phyloP scores from a whole-genome alignment of 768 basidiomycete genomes.

The Coprinopsis marcescibilis region DNA sequence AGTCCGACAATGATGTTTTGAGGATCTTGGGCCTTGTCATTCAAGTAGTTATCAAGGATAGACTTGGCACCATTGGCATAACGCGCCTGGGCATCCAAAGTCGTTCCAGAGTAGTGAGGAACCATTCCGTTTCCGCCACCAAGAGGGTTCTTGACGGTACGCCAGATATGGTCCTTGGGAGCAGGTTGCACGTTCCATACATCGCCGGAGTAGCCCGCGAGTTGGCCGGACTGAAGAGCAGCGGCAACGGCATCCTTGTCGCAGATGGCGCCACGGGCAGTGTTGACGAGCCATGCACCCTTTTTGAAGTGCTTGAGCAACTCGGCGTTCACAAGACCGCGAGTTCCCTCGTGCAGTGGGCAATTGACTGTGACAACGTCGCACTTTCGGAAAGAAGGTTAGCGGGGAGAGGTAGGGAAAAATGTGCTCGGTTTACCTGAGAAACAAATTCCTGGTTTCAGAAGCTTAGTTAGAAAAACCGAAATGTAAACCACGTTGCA shows the following conservation, averaged over 20 bases:
- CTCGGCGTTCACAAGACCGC: slow-evolving; percentile 74
- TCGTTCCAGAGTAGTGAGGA: slow-evolving; percentile 83
- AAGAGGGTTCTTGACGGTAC: slow-evolving; percentile 73
- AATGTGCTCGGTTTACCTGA: slow-evolving; percentile 23
- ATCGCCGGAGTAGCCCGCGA: slow-evolving; percentile 62
- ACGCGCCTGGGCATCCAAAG: slow-evolving; percentile 82
- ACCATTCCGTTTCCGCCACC: slow-evolving; percentile 89
- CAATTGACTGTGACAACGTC: slow-evolving; percentile 86
- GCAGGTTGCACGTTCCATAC: slow-evolving; percentile 89
- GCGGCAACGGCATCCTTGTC: slow-evolving; percentile 75
- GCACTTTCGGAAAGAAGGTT: slow-evolving; percentile 33
- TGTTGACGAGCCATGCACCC: slow-evolving; percentile 91
- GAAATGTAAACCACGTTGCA: no score
- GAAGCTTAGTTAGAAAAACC: neutral
- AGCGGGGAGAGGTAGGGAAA: neutral
- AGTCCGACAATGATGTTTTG: slow-evolving; percentile 77
- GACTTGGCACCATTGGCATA: slow-evolving; percentile 70
- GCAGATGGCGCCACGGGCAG: slow-evolving; percentile 88
- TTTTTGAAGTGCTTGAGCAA: slow-evolving; percentile 87
- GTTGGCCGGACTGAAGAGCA: slow-evolving; percentile 71
- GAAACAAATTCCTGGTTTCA: slow-evolving; percentile 35
- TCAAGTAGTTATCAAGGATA: slow-evolving; percentile 70
- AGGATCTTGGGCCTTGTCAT: slow-evolving; percentile 59
- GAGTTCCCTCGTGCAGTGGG: slow-evolving; percentile 82
- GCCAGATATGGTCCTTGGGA: slow-evolving; percentile 82